Evolutionary conservation across 208 protist species (phyloP), one percentile per base, ranked within the genome.

Genomic region (Leishmania amazonensis): DNA sequence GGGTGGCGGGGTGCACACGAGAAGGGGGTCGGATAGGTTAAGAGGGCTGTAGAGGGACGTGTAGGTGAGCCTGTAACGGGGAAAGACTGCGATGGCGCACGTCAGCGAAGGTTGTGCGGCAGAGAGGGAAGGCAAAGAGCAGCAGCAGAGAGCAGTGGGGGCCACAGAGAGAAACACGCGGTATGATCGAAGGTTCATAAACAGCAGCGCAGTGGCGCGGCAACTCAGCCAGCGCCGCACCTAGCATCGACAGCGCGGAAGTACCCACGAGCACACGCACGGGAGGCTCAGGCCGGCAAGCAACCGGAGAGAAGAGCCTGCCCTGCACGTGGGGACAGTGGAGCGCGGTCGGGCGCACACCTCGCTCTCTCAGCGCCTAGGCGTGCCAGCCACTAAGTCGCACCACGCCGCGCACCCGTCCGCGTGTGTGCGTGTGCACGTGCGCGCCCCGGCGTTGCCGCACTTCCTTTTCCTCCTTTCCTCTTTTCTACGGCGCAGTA

Each of bases 401-500:
- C 49, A 62, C 72, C 11, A 42, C 45, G 8, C 49, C 31, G 49
- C 45, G 72, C 70, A 57, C 72, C 1, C 49, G n/a, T 38, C 13
- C n/a, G 13, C 31, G 70, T 51, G 47, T 75, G 71, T 57, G 71
- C 35, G 71, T 19, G 47, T 38, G 31, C 31, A 35, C 31, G 31
- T 35, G 47, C 38, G 72, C 58, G 72, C 49, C 2, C 15, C n/a
- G 21, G 72, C 38, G 72, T 13, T n/a, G 9, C 31, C 49, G 24
- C 68, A n/a, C 68, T n/a, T 5, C 68, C 15, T 73, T 73, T 31
- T 31, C 42, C 68, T 49, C 24, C 24, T 11, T 31, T 53, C 9
- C 49, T 45, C 38, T 28, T 42, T 31, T 53, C 42, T 73, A 76
- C 72, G 72, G n/a, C n/a, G 7, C 72, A 76, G 68, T n/a, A 31